These are phyloP conservation scores for Eimeria falciformis DNA, from an alignment of 169 alveolate genomes.

Conservation along the genomic window DNA sequence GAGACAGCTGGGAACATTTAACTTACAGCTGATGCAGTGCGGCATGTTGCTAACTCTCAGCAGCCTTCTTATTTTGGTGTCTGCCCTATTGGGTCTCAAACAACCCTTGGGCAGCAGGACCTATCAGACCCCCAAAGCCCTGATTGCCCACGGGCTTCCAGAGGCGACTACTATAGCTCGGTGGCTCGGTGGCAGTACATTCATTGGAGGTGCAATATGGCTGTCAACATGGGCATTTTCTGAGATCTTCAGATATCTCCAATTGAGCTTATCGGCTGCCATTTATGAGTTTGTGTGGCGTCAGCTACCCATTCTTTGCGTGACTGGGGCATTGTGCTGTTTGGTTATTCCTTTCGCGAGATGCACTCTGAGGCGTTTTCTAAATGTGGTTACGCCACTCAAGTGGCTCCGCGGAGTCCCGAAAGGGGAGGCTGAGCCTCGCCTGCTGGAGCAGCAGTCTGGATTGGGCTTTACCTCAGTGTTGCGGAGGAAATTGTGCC, in stretches of 20 bases:
- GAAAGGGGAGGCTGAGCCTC: conserved; percentile 24
- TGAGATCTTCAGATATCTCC: not conserved
- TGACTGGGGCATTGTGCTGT: conserved; percentile 56
- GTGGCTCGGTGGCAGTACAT: conserved; percentile 25
- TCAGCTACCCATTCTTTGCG: conserved; percentile 47
- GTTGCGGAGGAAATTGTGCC: conserved; percentile 10
- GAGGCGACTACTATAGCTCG: conserved; percentile 26
- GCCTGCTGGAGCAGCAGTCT: not conserved
- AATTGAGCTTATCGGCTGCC: not conserved
- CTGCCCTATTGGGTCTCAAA: not conserved
- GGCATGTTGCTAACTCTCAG: conserved; percentile 36
- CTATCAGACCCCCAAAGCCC: not conserved
- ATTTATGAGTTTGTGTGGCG: conserved; percentile 50
- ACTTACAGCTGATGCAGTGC: conserved; percentile 43
- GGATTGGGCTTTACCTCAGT: not conserved
- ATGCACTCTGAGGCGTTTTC: not conserved
- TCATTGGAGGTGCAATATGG: conserved; percentile 48
- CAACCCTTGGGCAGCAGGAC: not conserved
- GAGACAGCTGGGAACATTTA: conserved; percentile 64
- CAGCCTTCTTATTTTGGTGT: conserved; percentile 37
- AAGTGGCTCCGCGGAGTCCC: not conserved
- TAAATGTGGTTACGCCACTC: not conserved
- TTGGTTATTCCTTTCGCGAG: conserved; percentile 40
- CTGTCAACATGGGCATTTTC: not conserved
- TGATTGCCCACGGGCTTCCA: conserved; percentile 4